Percentiles rank a stretch among this genome's conserved stretches.
These are phyloP conservation scores for Byssoonygena ceratinophila DNA, from an alignment of 2,329 filamentous ascomycete genomes.

Conservation along the genomic window DNA sequence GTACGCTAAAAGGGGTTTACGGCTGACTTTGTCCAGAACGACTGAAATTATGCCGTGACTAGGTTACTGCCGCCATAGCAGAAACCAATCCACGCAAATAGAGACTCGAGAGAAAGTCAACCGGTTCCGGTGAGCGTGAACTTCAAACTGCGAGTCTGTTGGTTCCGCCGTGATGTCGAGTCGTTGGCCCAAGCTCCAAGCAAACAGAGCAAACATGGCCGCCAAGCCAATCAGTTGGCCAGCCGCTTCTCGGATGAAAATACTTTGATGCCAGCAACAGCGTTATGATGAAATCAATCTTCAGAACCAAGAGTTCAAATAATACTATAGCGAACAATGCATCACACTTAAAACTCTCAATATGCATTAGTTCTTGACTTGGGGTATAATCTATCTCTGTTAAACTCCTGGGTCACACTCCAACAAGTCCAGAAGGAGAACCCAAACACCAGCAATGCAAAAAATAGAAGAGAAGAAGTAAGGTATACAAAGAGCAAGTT, in stretches of 20 bases:
- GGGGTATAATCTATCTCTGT: no score
- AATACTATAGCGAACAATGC: no score
- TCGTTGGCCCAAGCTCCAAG: not conserved
- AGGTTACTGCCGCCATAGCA: not conserved
- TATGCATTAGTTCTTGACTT: no score
- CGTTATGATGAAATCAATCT: no score
- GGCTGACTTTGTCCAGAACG: not conserved
- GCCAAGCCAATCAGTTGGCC: not conserved
- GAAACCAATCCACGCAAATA: not conserved
- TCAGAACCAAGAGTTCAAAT: no score
- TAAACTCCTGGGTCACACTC: no score
- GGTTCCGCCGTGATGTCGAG: not conserved
- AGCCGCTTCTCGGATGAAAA: no score
- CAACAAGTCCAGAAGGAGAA: no score
- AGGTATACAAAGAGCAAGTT: no score
- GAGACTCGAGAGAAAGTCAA: not conserved
- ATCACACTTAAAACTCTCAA: no score
- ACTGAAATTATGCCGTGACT: not conserved
- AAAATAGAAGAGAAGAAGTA: not conserved
- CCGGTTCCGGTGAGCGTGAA: not conserved
- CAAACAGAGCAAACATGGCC: slow-evolving; percentile 9
- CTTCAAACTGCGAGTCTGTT: not conserved
- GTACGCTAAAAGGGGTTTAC: not conserved
- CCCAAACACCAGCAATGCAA: not conserved
- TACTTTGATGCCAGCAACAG: no score